phyloP scores from a whole-genome alignment of 305 asterid species.

The Nicotiana rustica region DNA sequence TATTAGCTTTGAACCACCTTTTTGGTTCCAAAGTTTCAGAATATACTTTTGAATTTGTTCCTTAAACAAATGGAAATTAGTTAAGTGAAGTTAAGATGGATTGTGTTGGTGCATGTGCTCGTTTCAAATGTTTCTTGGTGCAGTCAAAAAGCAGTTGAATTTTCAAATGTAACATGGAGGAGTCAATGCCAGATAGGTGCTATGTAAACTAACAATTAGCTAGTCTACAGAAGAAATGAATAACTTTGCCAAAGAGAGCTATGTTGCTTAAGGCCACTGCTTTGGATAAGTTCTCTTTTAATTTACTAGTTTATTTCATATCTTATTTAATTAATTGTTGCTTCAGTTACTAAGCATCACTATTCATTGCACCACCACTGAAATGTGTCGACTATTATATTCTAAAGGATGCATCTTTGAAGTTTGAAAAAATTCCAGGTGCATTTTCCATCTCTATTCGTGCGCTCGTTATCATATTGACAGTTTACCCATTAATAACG shows the following conservation, averaged over 20 bases:
- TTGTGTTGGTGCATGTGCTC: conserved; percentile 6
- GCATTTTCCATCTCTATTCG: background rate
- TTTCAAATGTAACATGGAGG: conserved; percentile 3
- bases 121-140: background rate
- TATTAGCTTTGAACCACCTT: conserved; percentile 15
- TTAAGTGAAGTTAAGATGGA: background rate
- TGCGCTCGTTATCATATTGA: background rate
- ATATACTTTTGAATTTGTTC: conserved; percentile 26
- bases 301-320: background rate
- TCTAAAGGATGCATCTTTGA: background rate
- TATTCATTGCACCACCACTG: background rate
- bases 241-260: conserved; percentile 17
- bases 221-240: background rate
- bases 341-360: background rate
- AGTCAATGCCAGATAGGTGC: conserved; percentile 22
- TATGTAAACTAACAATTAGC: background rate
- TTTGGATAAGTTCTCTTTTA: background rate
- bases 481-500: background rate
- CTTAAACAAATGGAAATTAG: conserved; percentile 9
- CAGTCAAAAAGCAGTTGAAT: conserved; percentile 20
- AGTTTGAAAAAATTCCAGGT: background rate
- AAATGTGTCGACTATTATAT: background rate
- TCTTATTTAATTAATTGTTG: background rate
- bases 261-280: conserved; percentile 24
- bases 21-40: background rate